Conservation (phyloP, 495 filamentous ascomycete species). For the Lepraria neglecta region DNA sequence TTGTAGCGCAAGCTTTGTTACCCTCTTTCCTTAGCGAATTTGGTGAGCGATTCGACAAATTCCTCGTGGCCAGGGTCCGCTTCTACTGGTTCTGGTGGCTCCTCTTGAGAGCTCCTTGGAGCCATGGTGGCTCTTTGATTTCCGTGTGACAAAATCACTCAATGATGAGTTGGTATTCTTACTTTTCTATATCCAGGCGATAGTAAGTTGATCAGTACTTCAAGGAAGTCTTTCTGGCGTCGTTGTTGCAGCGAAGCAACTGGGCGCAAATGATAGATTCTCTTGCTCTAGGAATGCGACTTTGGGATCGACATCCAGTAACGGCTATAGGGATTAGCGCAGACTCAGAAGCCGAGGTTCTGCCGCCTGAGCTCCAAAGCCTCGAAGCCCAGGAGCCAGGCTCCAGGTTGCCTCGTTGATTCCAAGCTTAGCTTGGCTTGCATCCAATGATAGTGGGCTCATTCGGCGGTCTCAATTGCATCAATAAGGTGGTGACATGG, state of each 20-base stretch:
- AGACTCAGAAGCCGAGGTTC: neutral
- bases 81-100: slow-evolving; percentile 4
- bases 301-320: slow-evolving; percentile 6
- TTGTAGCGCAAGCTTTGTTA: slow-evolving; percentile 18
- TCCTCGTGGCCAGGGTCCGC: slow-evolving; percentile 12
- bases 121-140: neutral
- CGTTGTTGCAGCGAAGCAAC: neutral
- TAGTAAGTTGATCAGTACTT: neutral
- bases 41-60: slow-evolving; percentile 14
- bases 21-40: slow-evolving; percentile 27
- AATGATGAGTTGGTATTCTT: neutral
- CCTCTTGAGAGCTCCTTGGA: slow-evolving; percentile 11
- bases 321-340: neutral
- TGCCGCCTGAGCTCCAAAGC: neutral
- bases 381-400: too few relatives aligned
- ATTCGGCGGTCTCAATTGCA: too few relatives aligned
- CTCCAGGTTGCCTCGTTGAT: too few relatives aligned
- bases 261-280: slow-evolving; percentile 4
- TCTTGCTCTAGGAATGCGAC: slow-evolving; percentile 4
- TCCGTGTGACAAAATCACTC: neutral
- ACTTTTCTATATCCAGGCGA: neutral
- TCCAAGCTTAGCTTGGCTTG: too few relatives aligned
- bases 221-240: neutral
- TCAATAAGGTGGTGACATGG: too few relatives aligned
- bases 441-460: too few relatives aligned